phyloP scores from a whole-genome alignment of 1,284 basidiomycete species.

The Apiotrichum laibachii region DNA sequence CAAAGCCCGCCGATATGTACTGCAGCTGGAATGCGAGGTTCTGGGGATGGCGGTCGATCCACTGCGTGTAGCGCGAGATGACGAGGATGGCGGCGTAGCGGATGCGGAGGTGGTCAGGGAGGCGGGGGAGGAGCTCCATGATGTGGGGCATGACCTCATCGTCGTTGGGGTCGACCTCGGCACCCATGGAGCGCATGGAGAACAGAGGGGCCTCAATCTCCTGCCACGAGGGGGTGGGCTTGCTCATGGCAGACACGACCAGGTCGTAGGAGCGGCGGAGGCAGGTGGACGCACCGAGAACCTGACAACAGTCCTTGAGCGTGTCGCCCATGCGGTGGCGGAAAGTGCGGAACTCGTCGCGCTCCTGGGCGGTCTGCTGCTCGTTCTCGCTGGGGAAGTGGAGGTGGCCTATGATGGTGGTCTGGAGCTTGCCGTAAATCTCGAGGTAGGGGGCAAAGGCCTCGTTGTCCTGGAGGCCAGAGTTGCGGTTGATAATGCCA shows the following conservation, averaged over 20 bases:
- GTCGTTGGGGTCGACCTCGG: constrained; percentile 81
- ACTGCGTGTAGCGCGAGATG: constrained; percentile 93
- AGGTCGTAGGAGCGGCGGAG: constrained; percentile 76
- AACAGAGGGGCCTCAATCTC: constrained; percentile 97
- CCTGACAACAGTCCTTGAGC: constrained; percentile 96
- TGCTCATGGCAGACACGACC: constrained; percentile 66
- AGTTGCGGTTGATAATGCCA: constrained; percentile 63
- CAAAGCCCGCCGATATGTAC: constrained; percentile 90
- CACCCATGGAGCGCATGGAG: constrained; percentile 97
- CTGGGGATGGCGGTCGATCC: constrained; percentile 86
- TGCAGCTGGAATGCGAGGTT: constrained; percentile 83
- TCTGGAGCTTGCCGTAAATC: constrained; percentile 80
- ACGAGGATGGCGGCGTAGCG: constrained; percentile 95
- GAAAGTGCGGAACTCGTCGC: constrained; percentile 91
- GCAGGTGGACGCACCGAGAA: constrained; percentile 83
- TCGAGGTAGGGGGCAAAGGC: constrained; percentile 59
- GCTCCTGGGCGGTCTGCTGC: constrained; percentile 73
- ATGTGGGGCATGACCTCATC: constrained; percentile 86
- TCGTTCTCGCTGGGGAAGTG: constrained; percentile 85
- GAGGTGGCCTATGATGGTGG: constrained; percentile 83
- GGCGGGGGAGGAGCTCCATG: constrained; percentile 86
- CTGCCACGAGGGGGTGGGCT: constrained; percentile 70
- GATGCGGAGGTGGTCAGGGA: constrained; percentile 87
- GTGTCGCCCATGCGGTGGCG: constrained; percentile 99
- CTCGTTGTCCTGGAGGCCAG: constrained; percentile 26